Base-by-base conservation (phyloP, 2,329 filamentous ascomycete species). In the Ceratocystis eucalypticola region DNA sequence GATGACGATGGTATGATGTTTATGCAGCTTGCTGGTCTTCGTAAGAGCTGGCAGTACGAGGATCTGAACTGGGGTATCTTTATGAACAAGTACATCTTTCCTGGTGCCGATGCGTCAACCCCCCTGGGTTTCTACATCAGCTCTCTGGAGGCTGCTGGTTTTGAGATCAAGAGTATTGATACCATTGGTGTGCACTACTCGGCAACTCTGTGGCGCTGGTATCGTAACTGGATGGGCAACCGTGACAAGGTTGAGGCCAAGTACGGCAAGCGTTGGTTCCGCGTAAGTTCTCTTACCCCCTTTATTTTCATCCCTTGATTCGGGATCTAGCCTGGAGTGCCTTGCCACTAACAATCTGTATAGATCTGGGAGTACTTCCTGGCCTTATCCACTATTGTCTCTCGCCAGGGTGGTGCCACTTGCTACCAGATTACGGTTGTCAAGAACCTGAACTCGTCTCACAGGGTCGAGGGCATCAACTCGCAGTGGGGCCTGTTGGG, bases 51-150 rank as follows among this genome's bases (percentile, higher is more conserved):
- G 94, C 94, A 97, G 77, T 97, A 96, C 74, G 92, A 97, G 81
- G 93, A 97, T 78, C 84, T 96, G 64, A 89, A 93, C 76, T 97
- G 94, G 94, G 94, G 94, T 75, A 83, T 97, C 61, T 97, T 96
- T 84, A 96, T 97, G 91, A 97, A 97, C 87, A 96, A 96, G 81
- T 96, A 97, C 78, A 83, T 97, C 76, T 97, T 97, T 84, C 94
- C 92, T 44, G 94, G 94, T 75, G 94, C 94, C 64, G 94, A 97
- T 75, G 94, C 94, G 64, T 96, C 90, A 55, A 96, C 91, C 67
- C 94, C 94, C 64, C 85, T 99, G 62, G 91, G 90, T 71, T 94
- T 87, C 77, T 90, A 94, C 72, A 81, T 96, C 71, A 85, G 91
- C 76, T 86, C 85, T 74, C 84, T 96, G 22, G 94, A 99, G 80